phyloP scores from a whole-genome alignment of 1,284 basidiomycete species.

The Pascua guehoae region DNA sequence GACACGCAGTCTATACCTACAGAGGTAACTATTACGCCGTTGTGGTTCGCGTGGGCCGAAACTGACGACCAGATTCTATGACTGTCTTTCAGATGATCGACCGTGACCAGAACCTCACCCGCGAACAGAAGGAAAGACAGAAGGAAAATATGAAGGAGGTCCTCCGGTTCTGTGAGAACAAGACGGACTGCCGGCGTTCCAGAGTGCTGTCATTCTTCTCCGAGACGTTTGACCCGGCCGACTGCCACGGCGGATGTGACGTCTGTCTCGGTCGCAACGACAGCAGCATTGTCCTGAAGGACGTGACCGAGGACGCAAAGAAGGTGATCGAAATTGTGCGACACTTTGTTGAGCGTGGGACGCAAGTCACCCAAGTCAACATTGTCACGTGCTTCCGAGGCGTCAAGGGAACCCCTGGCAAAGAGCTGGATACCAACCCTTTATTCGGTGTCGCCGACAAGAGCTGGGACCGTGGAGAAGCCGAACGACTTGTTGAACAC shows the following conservation, averaged over 20 bases:
- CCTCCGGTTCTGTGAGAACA: slow-evolving; percentile 72
- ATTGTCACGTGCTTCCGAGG: slow-evolving; percentile 46
- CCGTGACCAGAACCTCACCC: slow-evolving; percentile 52
- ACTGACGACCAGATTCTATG: slow-evolving; percentile 48
- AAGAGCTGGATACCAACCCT: slow-evolving; percentile 32
- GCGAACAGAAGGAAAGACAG: slow-evolving; percentile 60
- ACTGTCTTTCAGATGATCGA: slow-evolving; percentile 57
- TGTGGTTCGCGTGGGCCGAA: too few species aligned
- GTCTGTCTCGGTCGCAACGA: slow-evolving; percentile 40
- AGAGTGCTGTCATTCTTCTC: slow-evolving; percentile 64
- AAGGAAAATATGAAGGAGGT: slow-evolving; percentile 59
- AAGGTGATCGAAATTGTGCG: slow-evolving; percentile 38
- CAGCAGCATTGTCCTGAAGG: slow-evolving; percentile 29
- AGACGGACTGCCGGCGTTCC: slow-evolving; percentile 77
- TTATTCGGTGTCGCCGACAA: slow-evolving; percentile 39
- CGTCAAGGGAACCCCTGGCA: slow-evolving; percentile 25
- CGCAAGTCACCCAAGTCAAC: slow-evolving; percentile 40
- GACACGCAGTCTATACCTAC: slow-evolving; percentile 57
- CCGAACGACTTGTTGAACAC: slow-evolving; percentile 43
- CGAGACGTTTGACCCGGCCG: slow-evolving; percentile 43
- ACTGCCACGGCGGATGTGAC: slow-evolving; percentile 48
- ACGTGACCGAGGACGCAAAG: slow-evolving; percentile 38
- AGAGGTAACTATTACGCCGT: not conserved
- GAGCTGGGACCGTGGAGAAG: slow-evolving; percentile 37
- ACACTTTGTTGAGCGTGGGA: slow-evolving; percentile 20